phyloP scores from a whole-genome alignment of 805 yeast genomes.

The Komagataella pseudopastoris region DNA sequence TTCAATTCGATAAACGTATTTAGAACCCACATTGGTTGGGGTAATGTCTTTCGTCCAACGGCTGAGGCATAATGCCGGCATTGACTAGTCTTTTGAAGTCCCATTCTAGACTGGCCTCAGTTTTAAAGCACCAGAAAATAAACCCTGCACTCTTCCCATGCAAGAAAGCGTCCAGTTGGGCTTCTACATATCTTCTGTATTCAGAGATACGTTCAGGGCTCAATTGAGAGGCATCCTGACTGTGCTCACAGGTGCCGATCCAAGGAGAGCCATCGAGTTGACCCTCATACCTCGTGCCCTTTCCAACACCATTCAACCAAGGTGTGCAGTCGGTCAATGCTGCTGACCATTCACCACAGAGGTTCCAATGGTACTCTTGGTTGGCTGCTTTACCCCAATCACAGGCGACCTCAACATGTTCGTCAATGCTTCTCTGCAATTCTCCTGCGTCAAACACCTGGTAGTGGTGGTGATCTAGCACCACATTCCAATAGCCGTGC shows the following conservation, averaged over 20 bases:
- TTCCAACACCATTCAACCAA: constrained; percentile 58
- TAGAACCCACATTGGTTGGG: constrained; percentile 48
- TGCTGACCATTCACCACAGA: constrained; percentile 62
- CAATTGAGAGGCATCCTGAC: constrained; percentile 27
- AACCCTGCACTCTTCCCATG: constrained; percentile 35
- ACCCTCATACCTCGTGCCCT: constrained; percentile 52
- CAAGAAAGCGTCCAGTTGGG: constrained; percentile 41
- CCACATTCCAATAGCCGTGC: constrained; percentile 44
- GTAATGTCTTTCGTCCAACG: constrained; percentile 48
- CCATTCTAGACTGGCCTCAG: constrained; percentile 58
- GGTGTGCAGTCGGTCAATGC: constrained; percentile 59
- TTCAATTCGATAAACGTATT: background rate
- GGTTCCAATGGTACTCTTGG: constrained; percentile 29
- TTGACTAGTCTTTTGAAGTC: constrained; percentile 39
- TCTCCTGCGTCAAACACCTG: constrained; percentile 70
- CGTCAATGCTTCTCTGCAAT: constrained; percentile 40
- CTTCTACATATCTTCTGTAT: constrained; percentile 43
- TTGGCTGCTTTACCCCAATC: constrained; percentile 27
- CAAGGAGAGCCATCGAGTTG: constrained; percentile 24
- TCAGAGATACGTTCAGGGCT: constrained; percentile 23
- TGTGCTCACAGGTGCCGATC: constrained; percentile 30
- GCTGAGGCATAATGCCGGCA: constrained; percentile 45
- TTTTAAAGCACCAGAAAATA: constrained; percentile 63
- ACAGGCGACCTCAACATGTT: constrained; percentile 46
- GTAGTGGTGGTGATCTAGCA: constrained; percentile 83